Base-by-base conservation (phyloP, 1,284 basidiomycete species). In the Moesziomyces sp. region DNA sequence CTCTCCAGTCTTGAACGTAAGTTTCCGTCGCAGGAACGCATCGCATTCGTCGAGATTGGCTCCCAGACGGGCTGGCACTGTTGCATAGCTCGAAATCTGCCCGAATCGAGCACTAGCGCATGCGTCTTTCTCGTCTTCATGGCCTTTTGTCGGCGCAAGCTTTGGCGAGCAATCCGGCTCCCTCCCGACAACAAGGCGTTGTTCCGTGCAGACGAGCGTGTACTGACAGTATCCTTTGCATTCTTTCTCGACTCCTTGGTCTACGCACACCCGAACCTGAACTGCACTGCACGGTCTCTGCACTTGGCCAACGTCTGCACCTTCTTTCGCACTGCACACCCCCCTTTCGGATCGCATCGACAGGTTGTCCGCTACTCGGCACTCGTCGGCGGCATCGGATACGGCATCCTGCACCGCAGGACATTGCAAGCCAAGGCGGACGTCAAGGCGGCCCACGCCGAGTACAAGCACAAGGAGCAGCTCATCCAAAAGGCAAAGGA, bases 311-410 rank as follows among this genome's bases (percentile, higher is more conserved):
- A 30, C 30, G 11, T 30, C 8, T 30, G 11, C 5, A 28, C 4
- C 14, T 8, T 16, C 21, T 23, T 19, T 13, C 45, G 51, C 26
- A 3, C n/a, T 38, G 10, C 14, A 6, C 8, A 21, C 21, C 1
- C 21, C 21, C 21, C 21, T 21, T 21, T 21, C 2, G 21, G 21
- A 21, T 21, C 19, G 21, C 21, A 26, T 24, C 23, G 46, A 48
- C 58, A 99, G 96, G 95, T 97, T 85, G 92, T 92, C 82, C 93
- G 96, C 81, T 99, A 97, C 87, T 91, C 94, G 42, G 94, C 96
- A 55, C 90, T 99, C 77, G 87, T 92, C 73, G 88, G 89, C 58
- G 96, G 96, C 84, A 89, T 97, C 80, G 87, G 91, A 85, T 99
- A 98, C 86, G 96, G 97, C 81, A 91, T 97, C 85, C 88, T 90